Evolutionary conservation across 768 basidiomycete species (phyloP).

Genomic region (Auricularia auricula-judae): DNA sequence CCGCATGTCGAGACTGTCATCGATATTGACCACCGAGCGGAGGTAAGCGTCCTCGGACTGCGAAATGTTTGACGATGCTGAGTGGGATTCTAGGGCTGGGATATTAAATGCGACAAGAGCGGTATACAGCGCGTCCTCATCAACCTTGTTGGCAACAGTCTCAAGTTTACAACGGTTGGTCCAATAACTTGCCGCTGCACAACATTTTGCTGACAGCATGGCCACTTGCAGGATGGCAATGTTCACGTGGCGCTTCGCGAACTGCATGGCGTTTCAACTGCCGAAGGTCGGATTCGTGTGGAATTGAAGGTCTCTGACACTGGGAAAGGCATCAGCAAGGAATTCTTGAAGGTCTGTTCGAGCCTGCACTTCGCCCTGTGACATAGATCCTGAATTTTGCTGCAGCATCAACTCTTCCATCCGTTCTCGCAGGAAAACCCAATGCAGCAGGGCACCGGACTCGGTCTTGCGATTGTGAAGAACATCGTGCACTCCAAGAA

Average conservation of each 20-base stretch:
- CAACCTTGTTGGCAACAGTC: constrained; percentile 90
- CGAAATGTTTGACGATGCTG: neutral
- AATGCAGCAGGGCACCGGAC: constrained; percentile 81
- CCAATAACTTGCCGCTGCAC: too few species aligned
- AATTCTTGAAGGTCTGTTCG: constrained; percentile 65
- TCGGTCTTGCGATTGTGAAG: constrained; percentile 91
- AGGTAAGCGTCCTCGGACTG: constrained; percentile 32
- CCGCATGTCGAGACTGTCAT: constrained; percentile 74
- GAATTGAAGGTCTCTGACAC: constrained; percentile 83
- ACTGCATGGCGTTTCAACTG: constrained; percentile 33
- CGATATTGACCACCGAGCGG: constrained; percentile 64
- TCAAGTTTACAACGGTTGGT: constrained; percentile 80
- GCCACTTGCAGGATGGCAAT: constrained; percentile 55
- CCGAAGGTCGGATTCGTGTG: constrained; percentile 53
- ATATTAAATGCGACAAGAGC: constrained; percentile 79
- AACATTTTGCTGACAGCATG: neutral
- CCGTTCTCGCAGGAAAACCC: constrained; percentile 97
- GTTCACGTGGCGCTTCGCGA: constrained; percentile 78
- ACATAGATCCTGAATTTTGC: neutral
- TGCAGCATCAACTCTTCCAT: constrained; percentile 85
- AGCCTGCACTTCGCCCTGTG: neutral
- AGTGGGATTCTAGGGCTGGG: constrained; percentile 58
- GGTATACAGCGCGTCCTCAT: constrained; percentile 86
- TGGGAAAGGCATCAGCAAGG: constrained; percentile 91
- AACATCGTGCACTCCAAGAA: constrained; percentile 80